Evolutionary conservation across 768 basidiomycete genomes (phyloP), one percentile per base, ranked within the genome.

Genomic region (Leucocoprinus birnbaumii): DNA sequence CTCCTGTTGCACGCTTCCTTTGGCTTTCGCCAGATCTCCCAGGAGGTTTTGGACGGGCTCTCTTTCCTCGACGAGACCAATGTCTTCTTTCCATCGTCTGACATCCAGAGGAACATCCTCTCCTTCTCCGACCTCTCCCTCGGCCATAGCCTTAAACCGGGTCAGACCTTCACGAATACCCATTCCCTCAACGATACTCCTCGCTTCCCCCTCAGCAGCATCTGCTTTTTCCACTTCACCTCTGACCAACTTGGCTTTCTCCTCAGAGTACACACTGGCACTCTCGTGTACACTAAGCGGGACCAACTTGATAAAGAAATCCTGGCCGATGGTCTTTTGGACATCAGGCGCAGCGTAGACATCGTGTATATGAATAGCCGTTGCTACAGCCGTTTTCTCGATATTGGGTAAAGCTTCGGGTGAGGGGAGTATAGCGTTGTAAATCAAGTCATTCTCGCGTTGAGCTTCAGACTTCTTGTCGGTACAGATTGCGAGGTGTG

Each of bases 361-460:
- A 57, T 98, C 95, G 64, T 98, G 95, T 54, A 98, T 99, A 1
- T 89, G 82, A 50, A 97, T 87, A 0, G 93, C 85, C 0, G 85
- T 85, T 2, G 94, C 94, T 3, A 95, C 85, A 1, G 76, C 71
- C 0, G 88, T 77, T 68, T 94, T 94, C 53, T 98, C 97, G 57
- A 99, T 83, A 8, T 72, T 65, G 0, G 94, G 84, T 1, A 98
- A 79, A 0, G 89, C 80, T 35, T 95, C 91, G 2, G 85, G 78
- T 8, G 88, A 73, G 5, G 94, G 91, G 0, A 94, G 71, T 53
- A 95, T 80, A 3, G 92, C 92, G 65, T 98, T 94, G 74, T 99
- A 99, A 60, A 99, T 96, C 49, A 99, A 83, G 65, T 98, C 96
- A 68, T 98, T 98, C 72, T 97, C 94, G 51, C 89, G 85, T 51